Conservation (phyloP, 2,329 filamentous ascomycete genomes). For the Zalaria sp. region DNA sequence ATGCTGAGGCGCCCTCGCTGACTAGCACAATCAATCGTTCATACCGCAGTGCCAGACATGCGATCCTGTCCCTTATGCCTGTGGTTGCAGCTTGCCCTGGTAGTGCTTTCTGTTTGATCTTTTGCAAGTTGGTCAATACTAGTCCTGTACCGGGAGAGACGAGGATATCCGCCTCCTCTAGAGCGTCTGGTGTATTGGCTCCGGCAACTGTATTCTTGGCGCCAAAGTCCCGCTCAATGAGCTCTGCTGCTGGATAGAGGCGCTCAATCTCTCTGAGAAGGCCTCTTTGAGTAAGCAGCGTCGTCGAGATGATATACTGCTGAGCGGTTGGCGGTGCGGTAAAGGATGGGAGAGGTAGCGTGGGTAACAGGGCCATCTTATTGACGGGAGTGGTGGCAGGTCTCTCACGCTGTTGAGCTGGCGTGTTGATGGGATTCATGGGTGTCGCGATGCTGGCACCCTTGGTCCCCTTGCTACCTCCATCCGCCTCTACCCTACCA, state of each 20-base stretch:
- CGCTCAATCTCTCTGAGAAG: constrained; percentile 38
- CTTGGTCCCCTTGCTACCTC: neutral
- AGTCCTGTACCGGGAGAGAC: constrained; percentile 56
- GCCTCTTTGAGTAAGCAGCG: constrained; percentile 26
- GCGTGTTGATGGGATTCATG: constrained; percentile 3
- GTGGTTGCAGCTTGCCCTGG: constrained; percentile 40
- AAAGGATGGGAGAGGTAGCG: constrained; percentile 1
- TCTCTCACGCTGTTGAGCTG: neutral
- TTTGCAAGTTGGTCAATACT: constrained; percentile 55
- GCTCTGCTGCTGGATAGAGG: constrained; percentile 32
- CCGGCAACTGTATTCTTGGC: constrained; percentile 8
- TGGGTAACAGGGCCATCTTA: neutral
- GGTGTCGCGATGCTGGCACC: neutral
- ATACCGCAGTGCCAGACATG: constrained; percentile 43
- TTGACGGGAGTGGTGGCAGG: too few relatives aligned
- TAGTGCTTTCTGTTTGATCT: constrained; percentile 55
- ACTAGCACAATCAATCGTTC: constrained; percentile 55
- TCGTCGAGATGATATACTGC: constrained; percentile 39
- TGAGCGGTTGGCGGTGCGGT: constrained; percentile 8
- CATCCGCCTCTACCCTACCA: neutral
- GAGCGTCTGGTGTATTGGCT: neutral
- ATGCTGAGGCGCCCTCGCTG: constrained; percentile 23
- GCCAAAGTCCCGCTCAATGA: constrained; percentile 49
- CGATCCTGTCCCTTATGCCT: constrained; percentile 41
- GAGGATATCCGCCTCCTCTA: constrained; percentile 56